These are phyloP conservation scores for Silybum marianum DNA, from an alignment of 129 eudicot species.

Conservation along the genomic window DNA sequence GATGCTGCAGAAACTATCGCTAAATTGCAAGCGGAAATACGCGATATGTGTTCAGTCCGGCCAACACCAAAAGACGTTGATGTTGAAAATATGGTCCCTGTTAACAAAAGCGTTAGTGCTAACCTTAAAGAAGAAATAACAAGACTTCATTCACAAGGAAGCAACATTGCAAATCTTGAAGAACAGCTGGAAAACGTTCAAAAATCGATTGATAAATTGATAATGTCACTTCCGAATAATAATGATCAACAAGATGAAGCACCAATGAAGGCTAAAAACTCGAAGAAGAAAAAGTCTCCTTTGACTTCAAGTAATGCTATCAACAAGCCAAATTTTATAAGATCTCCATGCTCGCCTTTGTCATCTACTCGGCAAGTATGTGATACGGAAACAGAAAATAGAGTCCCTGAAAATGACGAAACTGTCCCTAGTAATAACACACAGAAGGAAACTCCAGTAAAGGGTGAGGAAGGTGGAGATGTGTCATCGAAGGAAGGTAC, in stretches of 20 bases:
- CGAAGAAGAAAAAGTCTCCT: constrained; percentile 78
- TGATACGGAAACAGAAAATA: constrained; percentile 67
- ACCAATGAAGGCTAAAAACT: constrained; percentile 43
- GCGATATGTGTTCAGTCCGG: constrained; percentile 71
- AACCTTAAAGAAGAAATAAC: constrained; percentile 93
- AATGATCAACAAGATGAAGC: constrained; percentile 46
- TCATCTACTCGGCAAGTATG: constrained; percentile 64
- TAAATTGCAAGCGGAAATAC: constrained; percentile 85
- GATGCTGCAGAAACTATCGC: constrained; percentile 99
- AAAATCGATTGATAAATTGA: constrained; percentile 85
- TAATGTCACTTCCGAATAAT: constrained; percentile 79
- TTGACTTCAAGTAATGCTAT: constrained; percentile 66
- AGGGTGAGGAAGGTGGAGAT: constrained; percentile 74
- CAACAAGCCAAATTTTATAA: constrained; percentile 59
- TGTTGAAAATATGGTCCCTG: constrained; percentile 49
- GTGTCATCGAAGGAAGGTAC: constrained; percentile 87
- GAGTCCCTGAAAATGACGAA: constrained; percentile 66
- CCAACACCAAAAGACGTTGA: constrained; percentile 58
- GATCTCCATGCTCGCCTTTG: constrained; percentile 92
- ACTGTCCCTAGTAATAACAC: constrained; percentile 36
- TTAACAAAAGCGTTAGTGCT: constrained; percentile 90
- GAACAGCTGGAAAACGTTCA: constrained; percentile 95
- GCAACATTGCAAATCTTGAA: constrained; percentile 85
- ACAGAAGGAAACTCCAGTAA: constrained; percentile 63
- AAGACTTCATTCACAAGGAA: constrained; percentile 94